phyloP scores from a whole-genome alignment of 805 yeast species.

The Brettanomyces nanus region DNA sequence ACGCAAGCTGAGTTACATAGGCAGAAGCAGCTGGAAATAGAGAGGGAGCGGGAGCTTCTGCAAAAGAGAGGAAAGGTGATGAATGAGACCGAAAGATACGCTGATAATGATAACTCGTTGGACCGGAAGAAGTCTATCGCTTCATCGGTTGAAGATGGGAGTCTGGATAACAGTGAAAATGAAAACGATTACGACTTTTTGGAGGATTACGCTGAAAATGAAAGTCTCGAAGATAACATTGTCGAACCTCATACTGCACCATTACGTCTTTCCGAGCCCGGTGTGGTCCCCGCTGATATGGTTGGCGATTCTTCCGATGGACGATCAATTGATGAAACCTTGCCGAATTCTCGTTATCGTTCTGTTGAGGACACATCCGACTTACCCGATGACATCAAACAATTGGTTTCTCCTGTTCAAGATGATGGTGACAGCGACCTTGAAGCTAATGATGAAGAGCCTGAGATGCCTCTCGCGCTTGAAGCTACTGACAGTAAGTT shows the following conservation, averaged over 20 bases:
- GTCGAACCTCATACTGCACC: conserved; percentile 1
- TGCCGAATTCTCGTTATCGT: neutral
- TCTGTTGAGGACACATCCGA: neutral
- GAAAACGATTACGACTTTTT: conserved; percentile 10
- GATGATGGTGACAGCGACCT: conserved; percentile 1
- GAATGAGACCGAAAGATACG: neutral
- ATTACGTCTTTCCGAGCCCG: neutral
- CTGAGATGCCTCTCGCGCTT: neutral
- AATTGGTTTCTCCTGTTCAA: conserved; percentile 6
- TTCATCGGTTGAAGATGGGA: conserved; percentile 24
- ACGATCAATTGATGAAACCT: neutral
- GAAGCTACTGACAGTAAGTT: neutral
- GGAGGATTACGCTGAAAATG: conserved; percentile 22
- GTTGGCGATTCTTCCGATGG: neutral
- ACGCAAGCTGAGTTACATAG: conserved; percentile 1
- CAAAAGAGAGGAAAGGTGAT: neutral
- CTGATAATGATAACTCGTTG: neutral
- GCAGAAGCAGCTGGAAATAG: conserved; percentile 3
- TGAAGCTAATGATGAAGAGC: neutral
- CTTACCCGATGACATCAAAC: conserved; percentile 6
- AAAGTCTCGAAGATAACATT: conserved; percentile 10
- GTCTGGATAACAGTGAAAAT: conserved; percentile 17
- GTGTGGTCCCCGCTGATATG: neutral
- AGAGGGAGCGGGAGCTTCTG: conserved; percentile 3
- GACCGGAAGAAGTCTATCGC: conserved; percentile 2